These are phyloP conservation scores for Colletotrichum sidae DNA, from an alignment of 2,329 filamentous ascomycete species.

Conservation along the genomic window DNA sequence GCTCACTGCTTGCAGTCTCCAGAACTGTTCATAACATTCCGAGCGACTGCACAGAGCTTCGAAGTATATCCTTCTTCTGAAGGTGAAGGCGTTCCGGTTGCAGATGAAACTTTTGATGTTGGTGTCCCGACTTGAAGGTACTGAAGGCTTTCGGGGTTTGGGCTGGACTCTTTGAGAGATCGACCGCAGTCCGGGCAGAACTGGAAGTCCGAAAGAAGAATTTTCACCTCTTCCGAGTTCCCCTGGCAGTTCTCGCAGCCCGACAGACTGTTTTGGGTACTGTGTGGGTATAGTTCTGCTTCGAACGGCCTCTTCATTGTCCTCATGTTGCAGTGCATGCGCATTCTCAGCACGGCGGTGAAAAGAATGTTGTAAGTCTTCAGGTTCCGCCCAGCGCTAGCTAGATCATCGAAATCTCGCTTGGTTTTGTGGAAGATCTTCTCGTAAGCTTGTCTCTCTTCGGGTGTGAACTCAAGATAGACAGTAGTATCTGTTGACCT, in stretches of 20 bases:
- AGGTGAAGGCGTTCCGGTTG: not conserved
- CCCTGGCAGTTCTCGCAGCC: not conserved
- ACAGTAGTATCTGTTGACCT: not conserved
- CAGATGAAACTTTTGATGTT: not conserved
- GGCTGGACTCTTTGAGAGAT: not conserved
- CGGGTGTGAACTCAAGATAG: not conserved
- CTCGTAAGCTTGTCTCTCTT: not conserved
- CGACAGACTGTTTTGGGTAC: not conserved
- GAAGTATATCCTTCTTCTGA: not conserved
- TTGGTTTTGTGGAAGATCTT: not conserved
- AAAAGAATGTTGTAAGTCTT: constrained; percentile 4
- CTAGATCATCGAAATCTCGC: not conserved
- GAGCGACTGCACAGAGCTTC: not conserved
- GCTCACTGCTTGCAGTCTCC: not conserved
- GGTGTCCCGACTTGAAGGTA: no score
- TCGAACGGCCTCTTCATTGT: not conserved
- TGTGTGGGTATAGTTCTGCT: not conserved
- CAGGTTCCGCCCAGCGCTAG: not conserved
- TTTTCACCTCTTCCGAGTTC: not conserved
- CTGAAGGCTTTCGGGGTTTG: not conserved
- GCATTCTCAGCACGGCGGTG: not conserved
- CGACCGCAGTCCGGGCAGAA: constrained; percentile 1
- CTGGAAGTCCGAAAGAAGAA: not conserved
- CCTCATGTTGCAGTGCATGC: not conserved
- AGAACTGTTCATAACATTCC: not conserved